Conservation (phyloP, 306 rosid genomes). For the Carpinus fangiana region DNA sequence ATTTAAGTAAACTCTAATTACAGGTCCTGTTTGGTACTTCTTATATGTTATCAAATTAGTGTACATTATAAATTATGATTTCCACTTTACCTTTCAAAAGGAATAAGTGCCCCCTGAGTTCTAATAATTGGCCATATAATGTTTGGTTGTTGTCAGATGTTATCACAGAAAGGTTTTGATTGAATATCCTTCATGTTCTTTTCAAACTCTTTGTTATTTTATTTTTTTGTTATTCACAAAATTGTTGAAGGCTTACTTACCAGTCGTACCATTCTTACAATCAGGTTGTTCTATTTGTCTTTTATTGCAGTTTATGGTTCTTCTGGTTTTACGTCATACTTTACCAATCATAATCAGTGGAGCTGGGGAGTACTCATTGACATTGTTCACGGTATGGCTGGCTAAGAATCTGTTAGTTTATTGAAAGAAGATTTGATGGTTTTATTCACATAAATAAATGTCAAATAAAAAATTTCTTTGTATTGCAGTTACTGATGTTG, state of each 20-base stretch:
- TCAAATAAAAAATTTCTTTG: not conserved
- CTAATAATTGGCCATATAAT: not conserved
- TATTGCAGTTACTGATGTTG: conserved; percentile 56
- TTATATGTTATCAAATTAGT: not conserved
- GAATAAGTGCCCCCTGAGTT: not conserved
- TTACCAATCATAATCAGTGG: conserved; percentile 62
- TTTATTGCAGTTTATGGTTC: conserved; percentile 62
- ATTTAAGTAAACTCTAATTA: not conserved
- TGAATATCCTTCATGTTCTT: not conserved
- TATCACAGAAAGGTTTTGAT: not conserved
- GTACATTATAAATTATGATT: not conserved
- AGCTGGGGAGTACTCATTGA: conserved; percentile 52
- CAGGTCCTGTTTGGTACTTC: not conserved
- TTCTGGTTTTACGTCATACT: conserved; percentile 68
- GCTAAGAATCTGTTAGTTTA: not conserved
- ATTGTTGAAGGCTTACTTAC: not conserved
- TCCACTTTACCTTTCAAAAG: not conserved
- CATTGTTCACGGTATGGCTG: conserved; percentile 49
- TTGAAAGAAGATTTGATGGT: not conserved
- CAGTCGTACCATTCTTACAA: not conserved
- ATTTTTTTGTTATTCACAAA: not conserved
- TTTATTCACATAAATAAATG: not conserved
- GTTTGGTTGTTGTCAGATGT: not conserved
- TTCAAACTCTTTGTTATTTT: not conserved
- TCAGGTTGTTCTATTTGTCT: conserved; percentile 7